Evolutionary conservation across 1,284 basidiomycete species (phyloP).

Genomic region (Fomitiporia mediterranea): DNA sequence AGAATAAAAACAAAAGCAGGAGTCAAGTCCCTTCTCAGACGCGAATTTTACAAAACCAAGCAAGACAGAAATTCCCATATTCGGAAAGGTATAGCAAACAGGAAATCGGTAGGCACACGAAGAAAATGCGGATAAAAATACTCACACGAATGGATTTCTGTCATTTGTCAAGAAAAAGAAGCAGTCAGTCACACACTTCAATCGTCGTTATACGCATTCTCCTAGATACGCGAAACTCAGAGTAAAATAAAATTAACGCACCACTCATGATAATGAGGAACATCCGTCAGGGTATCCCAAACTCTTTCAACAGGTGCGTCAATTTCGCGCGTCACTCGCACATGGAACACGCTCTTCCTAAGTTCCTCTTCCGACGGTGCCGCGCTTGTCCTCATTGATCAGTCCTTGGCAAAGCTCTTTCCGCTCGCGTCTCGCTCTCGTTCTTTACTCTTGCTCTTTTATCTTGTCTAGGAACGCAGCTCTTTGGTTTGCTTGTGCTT

Average conservation of each 20-base stretch:
- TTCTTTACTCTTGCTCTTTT: too few species aligned
- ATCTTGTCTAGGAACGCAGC: too few species aligned
- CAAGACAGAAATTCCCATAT: background rate
- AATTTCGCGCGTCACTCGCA: slow-evolving; percentile 38
- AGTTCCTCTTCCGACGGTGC: slow-evolving; percentile 1
- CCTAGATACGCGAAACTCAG: background rate
- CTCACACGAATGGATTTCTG: slow-evolving; percentile 69
- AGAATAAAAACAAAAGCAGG: background rate
- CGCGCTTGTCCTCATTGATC: background rate
- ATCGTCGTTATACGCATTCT: background rate
- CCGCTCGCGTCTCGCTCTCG: too few species aligned
- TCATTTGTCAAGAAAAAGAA: background rate
- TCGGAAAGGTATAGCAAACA: background rate
- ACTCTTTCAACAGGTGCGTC: slow-evolving; percentile 45
- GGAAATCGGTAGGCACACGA: background rate
- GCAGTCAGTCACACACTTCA: background rate
- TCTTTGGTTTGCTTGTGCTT: background rate
- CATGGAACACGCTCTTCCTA: slow-evolving; percentile 33
- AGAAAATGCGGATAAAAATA: slow-evolving; percentile 9
- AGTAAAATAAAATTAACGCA: slow-evolving; percentile 22
- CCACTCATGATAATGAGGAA: slow-evolving; percentile 50
- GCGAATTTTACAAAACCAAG: background rate
- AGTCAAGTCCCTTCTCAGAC: too few species aligned
- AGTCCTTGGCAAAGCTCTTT: too few species aligned
- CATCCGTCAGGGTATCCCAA: slow-evolving; percentile 44